Conservation (phyloP, 2,329 filamentous ascomycete species). For the Harringtonia lauricola region DNA sequence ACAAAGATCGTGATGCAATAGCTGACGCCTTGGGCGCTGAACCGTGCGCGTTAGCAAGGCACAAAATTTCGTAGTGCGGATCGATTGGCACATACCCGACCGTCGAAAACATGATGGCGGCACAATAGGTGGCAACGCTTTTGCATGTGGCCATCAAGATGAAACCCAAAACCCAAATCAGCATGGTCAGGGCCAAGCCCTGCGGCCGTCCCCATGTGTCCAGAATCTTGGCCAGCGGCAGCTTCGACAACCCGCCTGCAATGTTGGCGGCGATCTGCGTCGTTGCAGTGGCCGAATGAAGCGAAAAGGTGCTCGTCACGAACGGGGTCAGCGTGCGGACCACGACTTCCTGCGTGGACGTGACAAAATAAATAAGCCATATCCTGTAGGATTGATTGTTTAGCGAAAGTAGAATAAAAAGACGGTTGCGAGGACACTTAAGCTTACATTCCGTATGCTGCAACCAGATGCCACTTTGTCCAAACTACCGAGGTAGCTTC, state of each 20-base stretch:
- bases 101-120: constrained; percentile 54
- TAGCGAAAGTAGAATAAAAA: not conserved
- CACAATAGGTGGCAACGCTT: constrained; percentile 48
- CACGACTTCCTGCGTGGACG: constrained; percentile 23
- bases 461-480: constrained; percentile 25
- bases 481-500: too few relatives aligned
- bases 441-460: constrained; percentile 31
- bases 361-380: constrained; percentile 26
- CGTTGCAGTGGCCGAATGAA: constrained; percentile 41
- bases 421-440: too few relatives aligned
- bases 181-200: constrained; percentile 42
- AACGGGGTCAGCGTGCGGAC: constrained; percentile 30
- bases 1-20: constrained; percentile 45
- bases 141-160: constrained; percentile 55
- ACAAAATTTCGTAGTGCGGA: too few relatives aligned
- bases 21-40: constrained; percentile 24
- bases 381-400: constrained; percentile 18
- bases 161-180: constrained; percentile 37
- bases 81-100: constrained; percentile 34
- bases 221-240: constrained; percentile 54
- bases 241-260: constrained; percentile 48
- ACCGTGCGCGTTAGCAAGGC: not conserved
- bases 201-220: constrained; percentile 56
- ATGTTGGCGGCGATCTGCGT: constrained; percentile 41
- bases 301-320: constrained; percentile 37